Base-by-base conservation (phyloP, 495 filamentous ascomycete genomes). In the Xylaria venustula region DNA sequence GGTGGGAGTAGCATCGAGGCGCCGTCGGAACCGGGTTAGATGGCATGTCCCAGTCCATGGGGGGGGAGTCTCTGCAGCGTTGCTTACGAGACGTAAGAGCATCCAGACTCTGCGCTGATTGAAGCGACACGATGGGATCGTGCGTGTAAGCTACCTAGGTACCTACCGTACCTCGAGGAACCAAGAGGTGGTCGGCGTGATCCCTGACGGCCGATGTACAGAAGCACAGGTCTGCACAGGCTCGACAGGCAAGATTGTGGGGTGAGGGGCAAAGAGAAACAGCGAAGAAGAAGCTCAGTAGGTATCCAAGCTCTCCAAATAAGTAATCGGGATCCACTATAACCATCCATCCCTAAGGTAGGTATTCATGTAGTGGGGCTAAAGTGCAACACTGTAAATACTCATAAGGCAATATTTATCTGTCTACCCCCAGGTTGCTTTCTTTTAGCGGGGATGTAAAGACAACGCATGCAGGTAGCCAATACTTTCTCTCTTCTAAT, bases 51-150 rank as follows among this genome's bases (percentile, higher is more conserved):
- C 36, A 40, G 32, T n/a, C 30, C 20, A 19, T 48, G 20, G 40
- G 30, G 40, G 40, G 17, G 45, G 15, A 15, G 1, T 55, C 40
- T 44, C 37, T 12, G 37, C 45, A 50, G 4, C 11, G 34, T 44
- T 51, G 44, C 36, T 25, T 48, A 17, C 54, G 17, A 50, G 47
- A 51, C 45, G 56, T 40, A 44, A 42, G 14, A 25, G 20, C 36
- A 37, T 49, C 42, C 12, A 20, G 23, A 54, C 14, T 36, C 26
- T 46, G 37, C 17, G 32, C 28, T 23, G 23, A n/a, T 28, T 37
- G 41, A 54, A 40, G 41, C 54, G 58, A 40, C 58, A 61, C 50
- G 50, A 54, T 41, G 36, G 41, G 32, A 47, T 48, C 44, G 49
- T 45, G 25, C 22, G 47, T 45, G 26, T 52, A 32, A 45, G 57